These are phyloP conservation scores for Leptomonas seymouri DNA, from an alignment of 208 protist genomes.

Conservation along the genomic window DNA sequence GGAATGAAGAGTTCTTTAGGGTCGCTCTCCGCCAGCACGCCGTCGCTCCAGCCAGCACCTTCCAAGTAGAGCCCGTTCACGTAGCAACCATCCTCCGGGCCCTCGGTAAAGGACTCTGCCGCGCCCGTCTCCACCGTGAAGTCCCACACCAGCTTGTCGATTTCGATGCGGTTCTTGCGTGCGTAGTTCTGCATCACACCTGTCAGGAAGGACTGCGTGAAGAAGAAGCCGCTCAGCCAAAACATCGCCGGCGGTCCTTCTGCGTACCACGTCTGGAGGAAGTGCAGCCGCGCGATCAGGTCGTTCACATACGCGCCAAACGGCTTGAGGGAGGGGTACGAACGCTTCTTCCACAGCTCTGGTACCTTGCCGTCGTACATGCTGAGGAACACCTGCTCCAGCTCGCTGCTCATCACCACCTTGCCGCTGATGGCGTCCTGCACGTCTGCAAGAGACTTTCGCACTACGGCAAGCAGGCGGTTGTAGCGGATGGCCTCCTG, in stretches of 20 bases:
- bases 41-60: slow-evolving; percentile 87
- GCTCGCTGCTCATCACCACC: slow-evolving; percentile 97
- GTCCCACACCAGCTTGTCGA: slow-evolving; percentile 96
- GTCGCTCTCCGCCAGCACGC: slow-evolving; percentile 81
- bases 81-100: slow-evolving; percentile 89
- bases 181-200: slow-evolving; percentile 97
- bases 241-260: slow-evolving; percentile 87
- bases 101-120: slow-evolving; percentile 27
- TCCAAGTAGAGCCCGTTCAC: slow-evolving; percentile 92
- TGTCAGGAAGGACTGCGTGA: slow-evolving; percentile 97
- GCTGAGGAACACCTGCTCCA: slow-evolving; percentile 95
- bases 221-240: slow-evolving; percentile 98
- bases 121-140: slow-evolving; percentile 85
- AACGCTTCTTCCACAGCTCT: slow-evolving; percentile 84
- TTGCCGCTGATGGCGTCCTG: slow-evolving; percentile 95
- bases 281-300: slow-evolving; percentile 92
- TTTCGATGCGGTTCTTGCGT: slow-evolving; percentile 95
- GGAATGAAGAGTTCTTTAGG: slow-evolving; percentile 92
- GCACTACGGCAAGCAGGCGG: slow-evolving; percentile 90
- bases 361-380: slow-evolving; percentile 95
- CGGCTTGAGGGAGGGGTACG: slow-evolving; percentile 97
- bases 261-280: slow-evolving; percentile 90
- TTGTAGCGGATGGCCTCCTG: slow-evolving; percentile 95
- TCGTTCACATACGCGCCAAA: slow-evolving; percentile 96
- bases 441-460: slow-evolving; percentile 93